Evolutionary conservation across 306 rosid genomes (phyloP).

Genomic region (Aeschynomene evenia): DNA sequence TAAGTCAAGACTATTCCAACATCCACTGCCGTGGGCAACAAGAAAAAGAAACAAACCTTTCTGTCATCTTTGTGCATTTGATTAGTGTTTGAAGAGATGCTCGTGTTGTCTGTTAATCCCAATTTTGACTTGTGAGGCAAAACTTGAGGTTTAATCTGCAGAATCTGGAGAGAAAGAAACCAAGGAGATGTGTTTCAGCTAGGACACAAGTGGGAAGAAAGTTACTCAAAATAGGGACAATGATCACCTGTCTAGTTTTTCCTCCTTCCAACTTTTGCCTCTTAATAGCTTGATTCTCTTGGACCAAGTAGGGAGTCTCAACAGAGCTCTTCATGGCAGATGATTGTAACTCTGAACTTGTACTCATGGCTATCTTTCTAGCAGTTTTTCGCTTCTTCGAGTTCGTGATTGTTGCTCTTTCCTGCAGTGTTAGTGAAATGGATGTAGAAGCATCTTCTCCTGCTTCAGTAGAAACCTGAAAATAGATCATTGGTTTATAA

Average conservation of each 20-base stretch:
- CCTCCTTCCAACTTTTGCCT: slow-evolving; percentile 91
- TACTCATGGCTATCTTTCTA: slow-evolving; percentile 52
- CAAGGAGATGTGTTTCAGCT: background rate
- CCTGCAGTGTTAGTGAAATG: slow-evolving; percentile 38
- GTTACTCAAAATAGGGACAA: background rate
- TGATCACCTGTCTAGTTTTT: slow-evolving; percentile 82
- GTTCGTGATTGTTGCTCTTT: slow-evolving; percentile 41
- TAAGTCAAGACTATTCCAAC: background rate
- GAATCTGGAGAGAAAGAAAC: slow-evolving; percentile 51
- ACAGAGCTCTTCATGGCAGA: slow-evolving; percentile 46
- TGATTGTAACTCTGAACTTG: slow-evolving; percentile 49
- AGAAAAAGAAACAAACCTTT: slow-evolving; percentile 54
- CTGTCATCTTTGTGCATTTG: slow-evolving; percentile 64
- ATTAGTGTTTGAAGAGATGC: slow-evolving; percentile 40
- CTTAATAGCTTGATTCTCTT: slow-evolving; percentile 92
- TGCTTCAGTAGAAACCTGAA: slow-evolving; percentile 42
- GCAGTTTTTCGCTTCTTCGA: slow-evolving; percentile 58
- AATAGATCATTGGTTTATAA: slow-evolving; percentile 4
- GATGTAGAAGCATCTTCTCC: slow-evolving; percentile 56
- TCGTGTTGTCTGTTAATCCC: slow-evolving; percentile 46
- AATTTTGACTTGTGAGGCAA: slow-evolving; percentile 77
- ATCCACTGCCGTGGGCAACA: background rate
- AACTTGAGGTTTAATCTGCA: slow-evolving; percentile 66
- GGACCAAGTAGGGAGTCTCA: slow-evolving; percentile 51
- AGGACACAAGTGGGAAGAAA: background rate